Evolutionary conservation across 2,329 filamentous ascomycete species (phyloP).

Genomic region (Sclerotiophoma versabilis): DNA sequence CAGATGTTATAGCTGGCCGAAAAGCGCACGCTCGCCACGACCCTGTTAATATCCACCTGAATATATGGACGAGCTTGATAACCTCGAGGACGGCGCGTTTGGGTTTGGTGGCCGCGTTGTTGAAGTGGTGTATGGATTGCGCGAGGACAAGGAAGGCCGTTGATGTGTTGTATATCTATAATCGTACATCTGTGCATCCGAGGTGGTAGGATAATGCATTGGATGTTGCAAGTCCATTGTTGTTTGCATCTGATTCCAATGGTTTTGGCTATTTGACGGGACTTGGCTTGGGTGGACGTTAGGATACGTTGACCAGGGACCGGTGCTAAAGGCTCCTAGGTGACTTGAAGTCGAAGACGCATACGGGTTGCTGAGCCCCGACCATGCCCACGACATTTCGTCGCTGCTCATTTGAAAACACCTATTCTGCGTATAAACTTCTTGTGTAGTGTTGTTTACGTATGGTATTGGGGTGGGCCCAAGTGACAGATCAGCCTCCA

Average conservation of each 20-base stretch:
- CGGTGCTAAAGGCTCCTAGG: background rate
- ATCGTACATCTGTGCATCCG: background rate
- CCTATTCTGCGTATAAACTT: background rate
- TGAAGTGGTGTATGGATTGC: background rate
- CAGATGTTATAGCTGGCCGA: no score
- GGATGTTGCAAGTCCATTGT: background rate
- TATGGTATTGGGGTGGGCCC: background rate
- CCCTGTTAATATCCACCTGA: no score
- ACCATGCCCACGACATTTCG: background rate
- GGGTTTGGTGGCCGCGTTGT: background rate
- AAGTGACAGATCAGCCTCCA: background rate
- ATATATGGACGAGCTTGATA: no score
- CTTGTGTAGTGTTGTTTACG: background rate
- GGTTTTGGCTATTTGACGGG: background rate
- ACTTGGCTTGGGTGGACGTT: background rate
- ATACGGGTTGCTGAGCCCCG: background rate
- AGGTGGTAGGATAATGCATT: background rate
- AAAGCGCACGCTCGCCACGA: no score
- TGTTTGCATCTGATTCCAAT: background rate
- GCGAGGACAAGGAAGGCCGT: background rate
- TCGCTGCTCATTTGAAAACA: background rate
- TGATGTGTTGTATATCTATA: background rate
- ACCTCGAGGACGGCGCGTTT: background rate
- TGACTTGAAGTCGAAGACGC: background rate
- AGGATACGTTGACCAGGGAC: background rate